These are phyloP conservation scores for Grigorovia yakushimaensis DNA, from an alignment of 805 yeast genomes.

Conservation along the genomic window DNA sequence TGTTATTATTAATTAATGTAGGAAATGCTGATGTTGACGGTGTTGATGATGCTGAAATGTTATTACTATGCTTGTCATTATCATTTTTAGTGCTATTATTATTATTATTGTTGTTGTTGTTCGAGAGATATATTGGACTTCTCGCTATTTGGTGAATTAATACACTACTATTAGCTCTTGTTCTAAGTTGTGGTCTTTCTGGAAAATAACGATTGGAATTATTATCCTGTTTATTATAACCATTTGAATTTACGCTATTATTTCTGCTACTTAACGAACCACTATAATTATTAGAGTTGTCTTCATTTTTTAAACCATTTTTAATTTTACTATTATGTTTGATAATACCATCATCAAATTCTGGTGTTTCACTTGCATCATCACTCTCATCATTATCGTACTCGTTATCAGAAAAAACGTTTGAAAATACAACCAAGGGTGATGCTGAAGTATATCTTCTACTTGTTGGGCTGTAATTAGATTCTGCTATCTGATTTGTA, in stretches of 20 bases:
- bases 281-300: neutral
- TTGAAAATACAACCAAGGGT: neutral
- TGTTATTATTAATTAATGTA: no score
- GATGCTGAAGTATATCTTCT: neutral
- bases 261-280: neutral
- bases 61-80: neutral
- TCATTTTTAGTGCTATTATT: neutral
- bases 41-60: no score
- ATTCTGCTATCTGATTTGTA: neutral
- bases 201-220: neutral
- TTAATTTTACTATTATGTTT: neutral
- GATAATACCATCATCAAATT: neutral
- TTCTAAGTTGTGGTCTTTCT: conserved; percentile 1
- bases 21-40: no score
- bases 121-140: conserved; percentile 1
- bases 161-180: conserved; percentile 10
- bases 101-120: neutral
- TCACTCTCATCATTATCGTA: neutral
- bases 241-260: neutral
- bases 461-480: neutral
- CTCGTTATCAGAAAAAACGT: conserved; percentile 1
- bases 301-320: neutral
- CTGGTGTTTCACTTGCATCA: neutral
- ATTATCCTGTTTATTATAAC: neutral
- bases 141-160: conserved; percentile 9